Evolutionary conservation across 2,329 filamentous ascomycete genomes (phyloP), one percentile per base, ranked within the genome.

Genomic region (Metarhizium anisopliae): DNA sequence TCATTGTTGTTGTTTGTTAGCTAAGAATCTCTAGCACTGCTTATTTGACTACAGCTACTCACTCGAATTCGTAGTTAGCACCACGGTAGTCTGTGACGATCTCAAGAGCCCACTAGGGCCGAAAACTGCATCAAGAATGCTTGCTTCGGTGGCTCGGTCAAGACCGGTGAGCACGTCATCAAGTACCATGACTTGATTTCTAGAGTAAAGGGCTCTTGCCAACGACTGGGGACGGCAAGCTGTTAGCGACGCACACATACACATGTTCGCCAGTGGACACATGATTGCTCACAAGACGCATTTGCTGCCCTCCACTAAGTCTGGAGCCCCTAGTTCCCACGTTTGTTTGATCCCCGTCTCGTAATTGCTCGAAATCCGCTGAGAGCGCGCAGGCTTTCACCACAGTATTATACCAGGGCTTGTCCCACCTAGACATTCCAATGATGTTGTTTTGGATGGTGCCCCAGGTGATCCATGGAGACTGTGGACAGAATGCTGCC

Each of bases 111-210:
- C 70, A n/a, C 61, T 60, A 3, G 47, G 45, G 1, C 68, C 65
- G 53, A 75, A 72, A 0, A 74, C 67, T 1, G 63, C 61, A 0
- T 63, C 59, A 42, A 72, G 70, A 1, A 74, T 69, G 7, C 66
- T 64, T 32, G 69, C 62, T 47, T 73, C 70, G 0, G 73, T 75
- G 10, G 69, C 62, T 7, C 64, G 60, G 51, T 73, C 71, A 2
- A 72, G 63, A 2, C 68, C 69, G 3, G 66, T 69, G n/a, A 70
- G 60, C 4, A 68, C 63, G 38, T 70, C 69, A 32, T 71, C 69
- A 1, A 70, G 57, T 13, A 71, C 56, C 3, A 69, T 52, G 14
- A 69, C 56, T 3, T 55, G 36, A n/a, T 58, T 59, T 11, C 59
- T 53, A 1, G 59, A 62, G 36, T 63, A 66, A 0, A 65, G 49